These are phyloP conservation scores for Oxyria digyna DNA, from an alignment of 148 eudicot genomes.

Conservation along the genomic window DNA sequence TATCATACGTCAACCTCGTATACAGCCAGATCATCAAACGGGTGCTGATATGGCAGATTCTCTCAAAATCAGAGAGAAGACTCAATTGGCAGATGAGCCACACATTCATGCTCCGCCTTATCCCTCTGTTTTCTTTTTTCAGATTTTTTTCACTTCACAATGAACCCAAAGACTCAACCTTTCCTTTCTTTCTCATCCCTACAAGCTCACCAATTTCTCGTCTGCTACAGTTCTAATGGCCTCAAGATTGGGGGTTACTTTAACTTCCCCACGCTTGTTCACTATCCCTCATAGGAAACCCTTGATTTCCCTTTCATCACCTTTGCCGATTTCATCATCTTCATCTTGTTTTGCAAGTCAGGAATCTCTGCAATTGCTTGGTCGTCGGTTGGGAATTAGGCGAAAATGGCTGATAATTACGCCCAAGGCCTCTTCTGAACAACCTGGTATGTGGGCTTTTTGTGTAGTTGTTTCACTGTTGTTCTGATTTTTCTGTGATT, in stretches of 20 bases:
- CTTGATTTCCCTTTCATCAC: slow-evolving; percentile 17
- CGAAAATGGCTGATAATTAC: slow-evolving; percentile 28
- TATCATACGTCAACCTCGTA: background rate
- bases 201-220: background rate
- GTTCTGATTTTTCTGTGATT: background rate
- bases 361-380: slow-evolving; percentile 27
- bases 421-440: slow-evolving; percentile 69
- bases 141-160: slow-evolving; percentile 5
- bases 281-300: slow-evolving; percentile 30
- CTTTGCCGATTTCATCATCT: slow-evolving; percentile 15
- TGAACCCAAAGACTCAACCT: background rate
- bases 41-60: background rate
- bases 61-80: background rate
- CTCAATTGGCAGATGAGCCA: slow-evolving; percentile 6
- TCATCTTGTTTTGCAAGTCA: slow-evolving; percentile 16
- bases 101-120: slow-evolving; percentile 7
- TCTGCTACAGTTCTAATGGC: slow-evolving; percentile 38
- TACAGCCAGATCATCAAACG: background rate
- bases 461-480: background rate
- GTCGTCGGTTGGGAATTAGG: slow-evolving; percentile 25
- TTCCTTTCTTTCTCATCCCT: slow-evolving; percentile 6
- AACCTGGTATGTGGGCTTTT: slow-evolving; percentile 34
- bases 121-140: background rate
- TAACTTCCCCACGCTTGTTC: slow-evolving; percentile 32
- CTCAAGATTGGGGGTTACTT: slow-evolving; percentile 39